These are phyloP conservation scores for Penicillium sp. DNA, from an alignment of 2,329 filamentous ascomycete species.

Conservation along the genomic window DNA sequence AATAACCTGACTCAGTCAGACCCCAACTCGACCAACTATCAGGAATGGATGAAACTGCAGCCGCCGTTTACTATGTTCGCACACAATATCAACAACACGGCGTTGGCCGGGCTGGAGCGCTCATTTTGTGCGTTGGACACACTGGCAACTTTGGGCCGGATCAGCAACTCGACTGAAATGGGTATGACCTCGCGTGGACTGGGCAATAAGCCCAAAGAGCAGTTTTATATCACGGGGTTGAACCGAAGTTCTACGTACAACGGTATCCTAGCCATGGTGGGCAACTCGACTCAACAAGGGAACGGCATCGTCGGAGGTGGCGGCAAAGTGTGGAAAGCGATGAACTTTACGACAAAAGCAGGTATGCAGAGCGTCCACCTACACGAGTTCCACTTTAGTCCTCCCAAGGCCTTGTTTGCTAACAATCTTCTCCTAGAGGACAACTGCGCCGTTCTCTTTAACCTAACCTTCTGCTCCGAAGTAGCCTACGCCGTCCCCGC, in stretches of 20 bases:
- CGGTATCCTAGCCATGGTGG: conserved; percentile 69
- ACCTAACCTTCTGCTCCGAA: conserved; percentile 85
- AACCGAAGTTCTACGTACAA: conserved; percentile 71
- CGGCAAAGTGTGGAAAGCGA: conserved; percentile 70
- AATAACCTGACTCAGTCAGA: conserved; percentile 61
- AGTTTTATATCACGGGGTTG: conserved; percentile 80
- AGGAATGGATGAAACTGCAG: conserved; percentile 59
- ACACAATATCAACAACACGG: conserved; percentile 59
- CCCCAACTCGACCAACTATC: conserved; percentile 50
- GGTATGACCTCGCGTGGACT: conserved; percentile 69
- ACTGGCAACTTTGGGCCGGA: conserved; percentile 65
- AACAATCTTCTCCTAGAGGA: conserved; percentile 53
- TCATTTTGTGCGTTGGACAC: conserved; percentile 80
- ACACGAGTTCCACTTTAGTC: not conserved
- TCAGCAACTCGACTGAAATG: conserved; percentile 59
- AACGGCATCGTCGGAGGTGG: conserved; percentile 67
- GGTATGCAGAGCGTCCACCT: conserved; percentile 50
- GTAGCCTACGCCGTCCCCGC: conserved; percentile 90
- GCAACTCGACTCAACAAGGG: conserved; percentile 57
- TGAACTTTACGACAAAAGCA: conserved; percentile 75
- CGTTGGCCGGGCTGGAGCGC: conserved; percentile 68
- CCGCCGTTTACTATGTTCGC: conserved; percentile 79
- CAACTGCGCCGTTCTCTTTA: conserved; percentile 83
- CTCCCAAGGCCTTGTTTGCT: not conserved
- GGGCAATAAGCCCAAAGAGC: conserved; percentile 73